These are phyloP conservation scores for Kodamaea fungicola DNA, from an alignment of 1,139 yeast species.

Conservation along the genomic window DNA sequence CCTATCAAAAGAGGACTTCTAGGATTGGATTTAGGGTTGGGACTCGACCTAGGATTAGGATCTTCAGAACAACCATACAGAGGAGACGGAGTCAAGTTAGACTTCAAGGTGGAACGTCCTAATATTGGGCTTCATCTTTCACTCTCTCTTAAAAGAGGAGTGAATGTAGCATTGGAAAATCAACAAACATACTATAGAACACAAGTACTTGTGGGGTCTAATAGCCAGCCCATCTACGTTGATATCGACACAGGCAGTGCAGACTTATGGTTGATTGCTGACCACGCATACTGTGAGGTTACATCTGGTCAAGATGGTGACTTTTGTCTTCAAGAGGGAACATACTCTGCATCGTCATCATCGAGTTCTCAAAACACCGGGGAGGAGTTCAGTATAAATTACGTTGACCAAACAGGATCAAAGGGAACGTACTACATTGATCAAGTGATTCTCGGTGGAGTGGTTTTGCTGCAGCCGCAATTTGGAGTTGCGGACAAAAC, in stretches of 20 bases:
- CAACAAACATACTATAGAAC: constrained; percentile 11
- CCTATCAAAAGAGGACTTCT: too few relatives aligned
- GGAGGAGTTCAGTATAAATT: constrained; percentile 5
- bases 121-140: neutral
- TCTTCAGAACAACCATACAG: too few relatives aligned
- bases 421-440: constrained; percentile 9
- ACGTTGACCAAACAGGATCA: constrained; percentile 10
- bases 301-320: constrained; percentile 1
- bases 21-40: too few relatives aligned
- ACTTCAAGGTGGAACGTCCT: constrained; percentile 1
- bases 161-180: constrained; percentile 3
- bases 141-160: neutral
- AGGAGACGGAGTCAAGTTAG: constrained; percentile 4
- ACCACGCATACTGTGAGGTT: constrained; percentile 2
- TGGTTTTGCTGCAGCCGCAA: constrained; percentile 7
- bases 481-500: constrained; percentile 15
- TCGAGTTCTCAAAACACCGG: constrained; percentile 4
- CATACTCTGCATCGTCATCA: constrained; percentile 12
- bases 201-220: constrained; percentile 12
- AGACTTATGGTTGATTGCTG: constrained; percentile 16
- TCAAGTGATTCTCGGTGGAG: constrained; percentile 6
- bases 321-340: constrained; percentile 5
- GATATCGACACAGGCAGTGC: constrained; percentile 21
- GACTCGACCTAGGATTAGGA: too few relatives aligned
- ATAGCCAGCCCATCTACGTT: constrained; percentile 11